Evolutionary conservation across 2,329 filamentous ascomycete genomes (phyloP).

Genomic region (Fusarium verrucosum): DNA sequence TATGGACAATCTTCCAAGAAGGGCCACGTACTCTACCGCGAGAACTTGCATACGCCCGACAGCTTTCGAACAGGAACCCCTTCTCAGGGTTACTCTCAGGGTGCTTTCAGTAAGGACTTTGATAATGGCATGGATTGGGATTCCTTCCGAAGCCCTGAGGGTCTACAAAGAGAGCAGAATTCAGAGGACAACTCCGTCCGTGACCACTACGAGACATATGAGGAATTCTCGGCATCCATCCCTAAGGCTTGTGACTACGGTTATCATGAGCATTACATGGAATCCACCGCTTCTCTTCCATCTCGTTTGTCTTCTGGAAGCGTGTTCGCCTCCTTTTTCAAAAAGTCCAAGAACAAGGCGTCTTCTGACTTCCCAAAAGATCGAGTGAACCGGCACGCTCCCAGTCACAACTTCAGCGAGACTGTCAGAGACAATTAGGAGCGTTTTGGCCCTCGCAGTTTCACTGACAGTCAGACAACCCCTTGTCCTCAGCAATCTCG

Average conservation of each 20-base stretch:
- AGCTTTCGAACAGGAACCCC: constrained; percentile 11
- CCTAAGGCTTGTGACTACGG: background rate
- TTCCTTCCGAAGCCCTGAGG: constrained; percentile 5
- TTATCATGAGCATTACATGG: constrained; percentile 4
- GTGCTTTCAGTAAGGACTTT: constrained; percentile 40
- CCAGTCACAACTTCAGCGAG: constrained; percentile 30
- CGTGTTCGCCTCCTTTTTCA: constrained; percentile 39
- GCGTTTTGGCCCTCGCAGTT: constrained; percentile 36
- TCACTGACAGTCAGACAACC: constrained; percentile 19
- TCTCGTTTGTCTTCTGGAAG: constrained; percentile 27
- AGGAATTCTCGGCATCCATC: background rate
- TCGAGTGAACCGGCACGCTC: constrained; percentile 5
- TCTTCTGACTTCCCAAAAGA: background rate
- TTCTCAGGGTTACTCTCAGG: constrained; percentile 34
- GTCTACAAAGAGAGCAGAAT: background rate
- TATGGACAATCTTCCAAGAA: constrained; percentile 2
- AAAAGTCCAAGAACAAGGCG: constrained; percentile 24
- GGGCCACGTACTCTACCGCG: background rate
- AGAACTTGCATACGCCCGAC: constrained; percentile 11
- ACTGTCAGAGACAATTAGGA: constrained; percentile 42
- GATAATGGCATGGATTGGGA: constrained; percentile 15
- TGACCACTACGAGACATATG: background rate
- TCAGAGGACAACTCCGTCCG: background rate
- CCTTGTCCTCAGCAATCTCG: constrained; percentile 21
- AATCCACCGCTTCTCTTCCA: constrained; percentile 25